Percentiles rank a stretch among this genome's conserved stretches.
These are phyloP conservation scores for Starmera dryadoides DNA, from an alignment of 805 yeast genomes.

Conservation along the genomic window DNA sequence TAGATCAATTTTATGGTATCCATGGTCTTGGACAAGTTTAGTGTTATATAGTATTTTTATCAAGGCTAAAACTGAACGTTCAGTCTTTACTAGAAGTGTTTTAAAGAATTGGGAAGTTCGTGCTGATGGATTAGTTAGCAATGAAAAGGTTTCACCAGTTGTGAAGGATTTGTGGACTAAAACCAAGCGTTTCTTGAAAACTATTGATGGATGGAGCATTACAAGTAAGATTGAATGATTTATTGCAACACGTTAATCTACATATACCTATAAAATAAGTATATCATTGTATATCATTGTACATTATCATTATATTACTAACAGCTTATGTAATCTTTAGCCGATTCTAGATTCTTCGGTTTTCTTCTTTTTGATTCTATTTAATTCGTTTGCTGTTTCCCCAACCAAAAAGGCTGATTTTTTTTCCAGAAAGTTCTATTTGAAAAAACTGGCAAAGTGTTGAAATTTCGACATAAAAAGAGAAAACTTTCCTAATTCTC, in stretches of 20 bases:
- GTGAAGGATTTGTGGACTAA: conserved; percentile 43
- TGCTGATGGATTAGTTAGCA: conserved; percentile 46
- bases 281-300: too few species aligned
- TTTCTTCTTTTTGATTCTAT: background rate
- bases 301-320: too few species aligned
- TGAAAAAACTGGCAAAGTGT: background rate
- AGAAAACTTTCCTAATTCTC: background rate
- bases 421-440: background rate
- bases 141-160: conserved; percentile 45
- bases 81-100: conserved; percentile 62
- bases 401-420: background rate
- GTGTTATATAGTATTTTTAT: conserved; percentile 54
- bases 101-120: conserved; percentile 65
- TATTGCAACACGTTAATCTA: too few species aligned
- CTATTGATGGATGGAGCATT: conserved; percentile 10
- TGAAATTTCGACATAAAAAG: background rate
- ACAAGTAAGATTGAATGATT: conserved; percentile 6
- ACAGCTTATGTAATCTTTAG: too few species aligned
- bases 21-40: conserved; percentile 54
- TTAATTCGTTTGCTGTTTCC: too few species aligned
- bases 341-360: too few species aligned
- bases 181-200: conserved; percentile 28
- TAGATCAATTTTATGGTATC: conserved; percentile 52
- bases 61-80: conserved; percentile 71
- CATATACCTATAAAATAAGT: too few species aligned